Evolutionary conservation across 2,329 filamentous ascomycete species (phyloP), one percentile per base, ranked within the genome.

Genomic region (Colletotrichum sp.): DNA sequence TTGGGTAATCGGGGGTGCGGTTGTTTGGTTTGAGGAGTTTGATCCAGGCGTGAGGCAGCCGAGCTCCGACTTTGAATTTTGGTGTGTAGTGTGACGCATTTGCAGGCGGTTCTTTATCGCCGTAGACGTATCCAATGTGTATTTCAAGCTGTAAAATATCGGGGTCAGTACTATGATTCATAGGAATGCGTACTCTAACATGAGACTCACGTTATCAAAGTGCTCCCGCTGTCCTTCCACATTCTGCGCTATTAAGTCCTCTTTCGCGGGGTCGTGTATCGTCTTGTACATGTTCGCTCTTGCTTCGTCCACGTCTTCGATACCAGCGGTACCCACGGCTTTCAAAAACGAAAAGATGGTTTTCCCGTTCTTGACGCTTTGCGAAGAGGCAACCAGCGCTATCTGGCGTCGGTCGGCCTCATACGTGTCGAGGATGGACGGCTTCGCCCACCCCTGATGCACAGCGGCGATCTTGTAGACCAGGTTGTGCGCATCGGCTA

Each of bases 71-170:
- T 0, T 80, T 74, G 72, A 85, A 87, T n/a, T 82, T 82, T 4
- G 84, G 81, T 3, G 76, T 78, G 71, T 83, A 88, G 2, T 80
- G 56, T 0, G 85, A 87, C 2, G 85, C 85, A 75, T 85, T 81
- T 0, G 79, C 55, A 1, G 85, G 85, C 5, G 82, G 79, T 8
- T 79, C 65, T 3, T 71, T 78, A 16, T 79, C 78, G 4, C 85
- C 85, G 74, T 88, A 87, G 0, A 87, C 81, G 68, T 87, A 87
- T 3, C 86, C 86, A 67, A 88, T 86, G 65, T 88, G 86, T 8
- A 88, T 80, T 43, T 83, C 84, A 8, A 86, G 82, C 79, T 80
- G 7, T 13, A 16, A 6, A 4, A 4, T 2, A 18, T 48, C 9
- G 22, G 32, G 7, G 5, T 67, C 65, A 25, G 5, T 12, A 8